Percentiles rank a stretch among this genome's conserved stretches.
phyloP scores from a whole-genome alignment of 352 stramenopile genomes.

The Globisporangium mamillatum region DNA sequence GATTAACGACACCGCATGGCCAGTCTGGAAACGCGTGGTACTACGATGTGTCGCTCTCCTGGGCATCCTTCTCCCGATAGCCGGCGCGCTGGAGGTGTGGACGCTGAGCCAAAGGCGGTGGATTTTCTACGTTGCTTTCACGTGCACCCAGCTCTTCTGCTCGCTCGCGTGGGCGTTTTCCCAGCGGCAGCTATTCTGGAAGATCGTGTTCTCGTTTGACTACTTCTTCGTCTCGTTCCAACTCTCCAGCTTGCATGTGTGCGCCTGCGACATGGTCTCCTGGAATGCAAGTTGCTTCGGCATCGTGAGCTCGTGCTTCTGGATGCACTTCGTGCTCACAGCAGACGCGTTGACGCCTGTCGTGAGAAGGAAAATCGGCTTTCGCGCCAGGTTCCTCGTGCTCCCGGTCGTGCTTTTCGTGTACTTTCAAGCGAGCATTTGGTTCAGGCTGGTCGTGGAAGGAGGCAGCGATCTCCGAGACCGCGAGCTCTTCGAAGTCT shows the following conservation, averaged over 20 bases:
- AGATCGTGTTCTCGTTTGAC: slow-evolving; percentile 20
- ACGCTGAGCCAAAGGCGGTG: too few relatives aligned
- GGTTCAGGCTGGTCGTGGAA: background rate
- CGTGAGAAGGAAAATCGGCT: background rate
- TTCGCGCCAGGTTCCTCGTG: background rate
- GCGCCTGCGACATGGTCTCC: slow-evolving; percentile 13
- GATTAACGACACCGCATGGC: too few relatives aligned
- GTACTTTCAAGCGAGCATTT: background rate
- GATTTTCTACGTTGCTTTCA: too few relatives aligned
- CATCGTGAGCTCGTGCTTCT: slow-evolving; percentile 16
- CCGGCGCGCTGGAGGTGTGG: too few relatives aligned
- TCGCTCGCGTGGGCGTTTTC: too few relatives aligned
- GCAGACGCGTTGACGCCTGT: slow-evolving; percentile 21
- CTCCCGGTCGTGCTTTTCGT: background rate
- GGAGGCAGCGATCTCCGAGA: background rate
- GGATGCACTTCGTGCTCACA: slow-evolving; percentile 23
- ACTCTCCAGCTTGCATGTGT: slow-evolving; percentile 15
- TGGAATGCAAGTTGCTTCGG: slow-evolving; percentile 14
- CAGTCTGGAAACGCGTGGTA: too few relatives aligned
- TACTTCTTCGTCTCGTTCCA: slow-evolving; percentile 21
- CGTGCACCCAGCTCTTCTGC: too few relatives aligned
- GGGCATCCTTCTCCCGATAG: too few relatives aligned
- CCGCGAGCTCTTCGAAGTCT: background rate
- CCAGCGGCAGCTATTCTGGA: too few relatives aligned
- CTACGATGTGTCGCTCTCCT: too few relatives aligned